Conservation (phyloP, 2,329 filamentous ascomycete genomes). For the Aulographum hederae region DNA sequence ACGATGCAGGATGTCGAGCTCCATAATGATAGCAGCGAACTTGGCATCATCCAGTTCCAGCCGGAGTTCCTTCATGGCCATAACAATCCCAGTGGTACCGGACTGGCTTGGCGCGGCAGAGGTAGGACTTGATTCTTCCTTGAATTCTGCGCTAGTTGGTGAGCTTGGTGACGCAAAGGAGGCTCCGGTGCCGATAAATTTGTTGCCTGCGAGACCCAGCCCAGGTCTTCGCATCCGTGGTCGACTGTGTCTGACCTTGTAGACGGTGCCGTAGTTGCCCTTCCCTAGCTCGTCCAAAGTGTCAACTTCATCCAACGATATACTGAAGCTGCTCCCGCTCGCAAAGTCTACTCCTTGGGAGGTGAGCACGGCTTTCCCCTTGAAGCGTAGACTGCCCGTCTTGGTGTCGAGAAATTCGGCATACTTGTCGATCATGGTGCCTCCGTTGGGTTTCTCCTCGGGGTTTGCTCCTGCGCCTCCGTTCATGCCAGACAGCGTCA, state of each 20-base stretch:
- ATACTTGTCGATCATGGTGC: conserved; percentile 43
- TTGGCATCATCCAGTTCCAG: conserved; percentile 93
- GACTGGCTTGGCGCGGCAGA: conserved; percentile 16
- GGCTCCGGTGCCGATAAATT: conserved; percentile 24
- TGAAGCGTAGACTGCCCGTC: conserved; percentile 79
- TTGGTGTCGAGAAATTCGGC: conserved; percentile 79
- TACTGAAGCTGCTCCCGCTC: conserved; percentile 75
- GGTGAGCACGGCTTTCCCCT: conserved; percentile 79
- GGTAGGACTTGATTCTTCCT: conserved; percentile 16
- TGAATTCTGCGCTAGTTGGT: conserved; percentile 11
- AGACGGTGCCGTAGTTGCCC: conserved; percentile 95
- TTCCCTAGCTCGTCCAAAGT: conserved; percentile 87
- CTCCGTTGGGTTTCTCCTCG: conserved; percentile 17
- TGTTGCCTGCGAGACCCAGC: conserved; percentile 40
- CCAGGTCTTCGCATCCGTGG: conserved; percentile 42
- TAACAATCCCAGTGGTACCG: conserved; percentile 55
- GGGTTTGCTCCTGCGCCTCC: conserved; percentile 10
- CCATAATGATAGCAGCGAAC: conserved; percentile 93
- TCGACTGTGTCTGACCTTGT: conserved; percentile 80
- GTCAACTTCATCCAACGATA: conserved; percentile 90
- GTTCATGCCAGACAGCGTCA: conserved; percentile 26
- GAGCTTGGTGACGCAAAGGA: conserved; percentile 10
- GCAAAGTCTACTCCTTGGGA: conserved; percentile 83
- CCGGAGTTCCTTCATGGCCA: conserved; percentile 99
- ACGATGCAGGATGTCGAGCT: conserved; percentile 86